Conservation (phyloP, 2,329 filamentous ascomycete genomes). For the Cytospora schulzeri region DNA sequence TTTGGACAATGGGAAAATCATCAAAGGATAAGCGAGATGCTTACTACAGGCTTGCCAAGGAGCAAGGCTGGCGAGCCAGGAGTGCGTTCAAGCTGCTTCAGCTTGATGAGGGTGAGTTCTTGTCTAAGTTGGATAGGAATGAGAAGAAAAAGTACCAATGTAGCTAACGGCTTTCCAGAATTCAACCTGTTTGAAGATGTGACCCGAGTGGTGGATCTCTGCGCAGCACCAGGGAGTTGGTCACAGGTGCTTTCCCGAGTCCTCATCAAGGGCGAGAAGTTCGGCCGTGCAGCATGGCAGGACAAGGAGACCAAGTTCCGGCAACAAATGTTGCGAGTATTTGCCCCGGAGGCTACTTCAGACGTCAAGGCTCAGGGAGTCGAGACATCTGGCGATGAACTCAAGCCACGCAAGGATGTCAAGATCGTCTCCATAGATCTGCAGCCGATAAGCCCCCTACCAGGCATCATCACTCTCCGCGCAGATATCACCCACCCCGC, state of each 20-base stretch:
- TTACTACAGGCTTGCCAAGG: slow-evolving; percentile 96
- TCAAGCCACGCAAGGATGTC: slow-evolving; percentile 65
- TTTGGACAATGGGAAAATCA: slow-evolving; percentile 78
- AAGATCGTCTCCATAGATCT: slow-evolving; percentile 96
- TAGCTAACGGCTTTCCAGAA: slow-evolving; percentile 53
- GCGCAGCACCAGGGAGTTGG: slow-evolving; percentile 95
- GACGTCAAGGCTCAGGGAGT: slow-evolving; percentile 27
- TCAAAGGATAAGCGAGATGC: slow-evolving; percentile 98
- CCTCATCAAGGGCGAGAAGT: slow-evolving; percentile 89
- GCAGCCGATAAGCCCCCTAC: slow-evolving; percentile 91
- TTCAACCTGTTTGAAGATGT: slow-evolving; percentile 93
- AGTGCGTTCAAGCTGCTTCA: slow-evolving; percentile 97
- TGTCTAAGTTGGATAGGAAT: background rate
- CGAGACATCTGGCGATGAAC: slow-evolving; percentile 34
- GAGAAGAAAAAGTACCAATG: background rate
- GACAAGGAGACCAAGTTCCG: slow-evolving; percentile 73
- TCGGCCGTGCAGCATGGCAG: slow-evolving; percentile 84
- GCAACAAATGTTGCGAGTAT: slow-evolving; percentile 60
- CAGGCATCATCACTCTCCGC: slow-evolving; percentile 87
- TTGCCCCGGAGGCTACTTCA: slow-evolving; percentile 37
- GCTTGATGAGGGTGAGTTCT: slow-evolving; percentile 71
- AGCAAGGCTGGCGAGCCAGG: slow-evolving; percentile 96
- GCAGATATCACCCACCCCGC: slow-evolving; percentile 98
- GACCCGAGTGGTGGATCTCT: slow-evolving; percentile 91
- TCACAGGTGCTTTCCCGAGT: slow-evolving; percentile 94